Base-by-base conservation (phyloP, 2,329 filamentous ascomycete species). In the Aspergillus sp. region DNA sequence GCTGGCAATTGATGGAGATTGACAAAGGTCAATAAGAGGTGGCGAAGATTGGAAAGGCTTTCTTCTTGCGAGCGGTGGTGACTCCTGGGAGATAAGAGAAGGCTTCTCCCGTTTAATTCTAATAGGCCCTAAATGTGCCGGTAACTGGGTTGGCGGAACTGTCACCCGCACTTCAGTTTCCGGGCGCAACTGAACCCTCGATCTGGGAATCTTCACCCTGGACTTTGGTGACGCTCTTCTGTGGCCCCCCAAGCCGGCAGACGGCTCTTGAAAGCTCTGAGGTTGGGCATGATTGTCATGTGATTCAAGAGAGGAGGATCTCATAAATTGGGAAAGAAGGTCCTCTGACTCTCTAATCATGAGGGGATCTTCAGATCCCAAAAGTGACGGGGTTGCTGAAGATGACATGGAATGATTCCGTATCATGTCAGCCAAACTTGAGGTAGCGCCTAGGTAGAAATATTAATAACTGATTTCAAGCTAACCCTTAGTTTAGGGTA, bases 301-400 rank as follows among this genome's bases (percentile, higher is more conserved):
- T 4, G 47, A 34, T 43, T 61, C 49, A 9, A 63, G 50, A 8
- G 62, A 62, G 7, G 66, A 53, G 30, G 56, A 54, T 52, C 59
- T 61, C 59, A 69, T 66, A 52, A 75, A 75, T 38, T 66, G 67
- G 9, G 69, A 67, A 19, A 75, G 68, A 17, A 75, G 51, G 9
- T 64, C 54, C 57, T 69, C 57, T 4, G 68, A 66, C 46, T 69
- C 70, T 54, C 67, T 66, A 28, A 65, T 59, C 17, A 68, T 19
- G 15, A 60, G 54, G 4, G 64, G 61, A 25, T 69, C 67, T 8
- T 73, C 71, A 15, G 68, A 66, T 47, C 58, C 59, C 6, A 58
- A 23, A 28, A 54, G 50, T 5, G 23, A 31, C 1, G 49, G 45
- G 31, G 41, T 34, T 38, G 51, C 19, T 11, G 60, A 31, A 49